Base-by-base conservation (phyloP, 2,329 filamentous ascomycete genomes). In the Tolypocladium nubicola region DNA sequence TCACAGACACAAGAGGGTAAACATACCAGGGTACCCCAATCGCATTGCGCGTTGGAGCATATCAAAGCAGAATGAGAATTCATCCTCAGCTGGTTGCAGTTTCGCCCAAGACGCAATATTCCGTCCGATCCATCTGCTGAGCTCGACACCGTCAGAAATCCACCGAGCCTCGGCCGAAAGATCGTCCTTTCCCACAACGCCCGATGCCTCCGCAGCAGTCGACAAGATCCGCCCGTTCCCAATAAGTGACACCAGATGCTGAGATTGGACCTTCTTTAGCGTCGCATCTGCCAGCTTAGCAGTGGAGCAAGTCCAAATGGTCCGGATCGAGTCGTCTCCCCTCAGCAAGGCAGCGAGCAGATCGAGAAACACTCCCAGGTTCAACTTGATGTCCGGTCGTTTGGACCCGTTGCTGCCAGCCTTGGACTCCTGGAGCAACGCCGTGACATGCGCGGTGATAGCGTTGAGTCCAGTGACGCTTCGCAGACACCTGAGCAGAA, bases 391-490 rank as follows among this genome's bases (percentile, higher is more conserved):
- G 57, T 79, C 75, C 0, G 74, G 71, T 8, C 75, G 68, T 58
- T 74, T 76, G 0, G 70, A 53, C 30, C 69, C 70, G 56, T 72
- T 67, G 1, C 66, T 60, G 10, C 71, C 70, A 0, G 70, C 62
- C 55, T 75, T 80, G 14, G 73, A 73, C 60, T 81, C 77, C 53
- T 78, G 76, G 9, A 86, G 78, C 21, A 89, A 73, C 23, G 80
- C 76, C 59, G 82, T 84, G 37, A 96, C 73, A 56, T 87, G 83
- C n/a, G 85, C 79, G 11, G 91, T 69, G 35, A 92, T 68, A n/a
- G 89, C 87, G 60, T 90, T 93, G 38, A 96, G 70, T 0, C 91
- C 92, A 2, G 86, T 79, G 19, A 94, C 76, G 66, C 85, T 96
- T 57, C 79, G 79, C 6, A 99, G 73, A 65, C 85, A 89, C 59